Conservation (phyloP, 2,329 filamentous ascomycete species). For the Leptographium procerum region DNA sequence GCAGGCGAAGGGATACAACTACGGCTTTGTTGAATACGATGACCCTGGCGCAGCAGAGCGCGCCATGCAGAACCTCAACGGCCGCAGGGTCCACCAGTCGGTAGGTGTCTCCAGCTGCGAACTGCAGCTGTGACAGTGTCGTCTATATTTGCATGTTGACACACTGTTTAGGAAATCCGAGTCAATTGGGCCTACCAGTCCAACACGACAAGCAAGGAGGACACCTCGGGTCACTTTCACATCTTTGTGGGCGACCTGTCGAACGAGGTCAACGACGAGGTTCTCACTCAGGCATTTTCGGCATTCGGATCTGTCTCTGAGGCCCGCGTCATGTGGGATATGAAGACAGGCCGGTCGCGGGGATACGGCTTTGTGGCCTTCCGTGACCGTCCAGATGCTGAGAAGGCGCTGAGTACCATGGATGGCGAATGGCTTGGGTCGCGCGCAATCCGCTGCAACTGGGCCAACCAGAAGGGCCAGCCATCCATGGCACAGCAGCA, state of each 20-base stretch:
- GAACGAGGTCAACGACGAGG: slow-evolving; percentile 97
- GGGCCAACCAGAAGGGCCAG: slow-evolving; percentile 99
- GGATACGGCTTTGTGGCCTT: slow-evolving; percentile 98
- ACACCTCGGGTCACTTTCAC: slow-evolving; percentile 96
- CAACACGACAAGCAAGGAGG: slow-evolving; percentile 87
- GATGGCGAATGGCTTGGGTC: slow-evolving; percentile 98
- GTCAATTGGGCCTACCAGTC: slow-evolving; percentile 99
- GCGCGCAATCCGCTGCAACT: slow-evolving; percentile 97
- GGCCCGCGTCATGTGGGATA: slow-evolving; percentile 99
- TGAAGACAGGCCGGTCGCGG: slow-evolving; percentile 97
- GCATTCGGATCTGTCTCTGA: slow-evolving; percentile 94
- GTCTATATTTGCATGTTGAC: background rate
- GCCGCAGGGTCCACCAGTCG: slow-evolving; percentile 86
- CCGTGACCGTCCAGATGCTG: slow-evolving; percentile 83
- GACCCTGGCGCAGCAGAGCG: slow-evolving; percentile 93
- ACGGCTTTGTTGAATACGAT: slow-evolving; percentile 98
- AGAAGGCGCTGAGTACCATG: slow-evolving; percentile 95
- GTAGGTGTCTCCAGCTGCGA: slow-evolving; percentile 40
- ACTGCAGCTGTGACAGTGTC: slow-evolving; percentile 5
- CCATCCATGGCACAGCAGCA: slow-evolving; percentile 97
- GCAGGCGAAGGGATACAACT: slow-evolving; percentile 93
- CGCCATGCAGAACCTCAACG: slow-evolving; percentile 94
- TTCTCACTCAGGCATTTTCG: slow-evolving; percentile 86
- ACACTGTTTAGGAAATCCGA: slow-evolving; percentile 66
- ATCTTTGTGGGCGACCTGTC: slow-evolving; percentile 97